Conservation (phyloP, 495 filamentous ascomycete genomes). For the Neurospora tetrasperma region DNA sequence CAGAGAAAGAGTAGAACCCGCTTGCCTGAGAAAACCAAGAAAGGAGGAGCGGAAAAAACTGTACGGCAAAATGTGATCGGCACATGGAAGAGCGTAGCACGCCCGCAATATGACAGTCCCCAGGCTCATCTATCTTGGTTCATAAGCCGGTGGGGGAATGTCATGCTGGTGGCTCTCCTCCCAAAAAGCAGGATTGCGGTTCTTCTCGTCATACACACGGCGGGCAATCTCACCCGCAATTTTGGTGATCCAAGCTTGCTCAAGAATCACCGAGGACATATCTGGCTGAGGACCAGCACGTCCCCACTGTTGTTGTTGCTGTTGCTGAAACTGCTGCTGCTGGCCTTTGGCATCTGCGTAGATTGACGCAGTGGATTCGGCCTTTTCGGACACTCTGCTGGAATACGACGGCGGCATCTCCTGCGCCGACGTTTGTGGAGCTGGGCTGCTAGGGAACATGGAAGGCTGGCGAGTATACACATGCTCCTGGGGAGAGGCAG, state of each 20-base stretch:
- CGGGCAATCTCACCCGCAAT: slow-evolving; percentile 84
- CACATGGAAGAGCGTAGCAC: background rate
- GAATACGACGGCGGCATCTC: background rate
- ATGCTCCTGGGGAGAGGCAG: background rate
- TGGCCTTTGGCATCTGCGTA: background rate
- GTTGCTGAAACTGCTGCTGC: background rate
- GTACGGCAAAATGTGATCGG: background rate
- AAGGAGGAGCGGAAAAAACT: slow-evolving; percentile 1
- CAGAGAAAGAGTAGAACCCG: background rate
- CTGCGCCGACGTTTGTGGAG: background rate
- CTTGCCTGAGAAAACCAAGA: slow-evolving; percentile 1
- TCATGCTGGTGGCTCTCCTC: slow-evolving; percentile 37
- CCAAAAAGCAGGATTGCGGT: slow-evolving; percentile 36
- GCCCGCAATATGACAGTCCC: slow-evolving; percentile 8
- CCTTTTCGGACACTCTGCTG: background rate
- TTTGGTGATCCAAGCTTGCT: slow-evolving; percentile 82
- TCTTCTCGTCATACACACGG: slow-evolving; percentile 61
- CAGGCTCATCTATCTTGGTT: slow-evolving; percentile 22
- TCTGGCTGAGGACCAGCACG: slow-evolving; percentile 19
- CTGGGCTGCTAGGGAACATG: background rate
- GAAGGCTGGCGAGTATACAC: background rate
- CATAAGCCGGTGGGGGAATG: slow-evolving; percentile 55
- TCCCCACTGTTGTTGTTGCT: slow-evolving; percentile 8
- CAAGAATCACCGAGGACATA: slow-evolving; percentile 51
- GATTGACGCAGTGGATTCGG: background rate